phyloP scores from a whole-genome alignment of 2,329 filamentous ascomycete species.

The Aspergillus sp. region DNA sequence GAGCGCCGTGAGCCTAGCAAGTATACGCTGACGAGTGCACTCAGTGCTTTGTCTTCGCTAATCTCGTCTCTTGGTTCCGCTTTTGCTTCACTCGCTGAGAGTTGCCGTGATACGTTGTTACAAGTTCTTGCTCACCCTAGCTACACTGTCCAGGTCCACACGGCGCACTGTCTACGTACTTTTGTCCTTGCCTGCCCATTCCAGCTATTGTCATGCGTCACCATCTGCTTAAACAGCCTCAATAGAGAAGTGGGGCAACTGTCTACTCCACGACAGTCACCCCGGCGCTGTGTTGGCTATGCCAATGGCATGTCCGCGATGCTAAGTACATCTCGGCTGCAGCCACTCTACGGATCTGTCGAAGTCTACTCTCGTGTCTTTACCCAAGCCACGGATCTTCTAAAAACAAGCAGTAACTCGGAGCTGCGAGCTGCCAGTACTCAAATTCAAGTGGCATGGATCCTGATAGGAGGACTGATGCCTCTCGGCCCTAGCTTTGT shows the following conservation, averaged over 20 bases:
- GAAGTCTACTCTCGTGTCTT: constrained; percentile 92
- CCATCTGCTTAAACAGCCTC: constrained; percentile 95
- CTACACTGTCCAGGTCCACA: constrained; percentile 91
- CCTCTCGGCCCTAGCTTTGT: constrained; percentile 96
- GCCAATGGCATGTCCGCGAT: constrained; percentile 89
- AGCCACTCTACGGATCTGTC: constrained; percentile 89
- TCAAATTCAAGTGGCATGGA: constrained; percentile 97
- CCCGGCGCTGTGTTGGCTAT: constrained; percentile 82
- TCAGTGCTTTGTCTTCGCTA: constrained; percentile 77
- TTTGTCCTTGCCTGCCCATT: constrained; percentile 91
- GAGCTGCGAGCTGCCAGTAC: constrained; percentile 89
- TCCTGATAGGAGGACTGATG: constrained; percentile 94
- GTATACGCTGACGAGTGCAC: constrained; percentile 73
- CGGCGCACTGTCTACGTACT: constrained; percentile 78
- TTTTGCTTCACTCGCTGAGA: constrained; percentile 73
- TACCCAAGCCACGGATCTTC: constrained; percentile 82
- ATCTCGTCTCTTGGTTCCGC: constrained; percentile 81
- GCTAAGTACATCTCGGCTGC: constrained; percentile 81
- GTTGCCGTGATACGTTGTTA: constrained; percentile 80
- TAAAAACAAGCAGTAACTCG: constrained; percentile 89
- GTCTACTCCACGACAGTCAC: constrained; percentile 71
- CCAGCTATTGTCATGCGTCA: constrained; percentile 85
- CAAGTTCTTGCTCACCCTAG: constrained; percentile 92
- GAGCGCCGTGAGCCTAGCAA: constrained; percentile 88
- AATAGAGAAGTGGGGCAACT: constrained; percentile 81